Evolutionary conservation across 768 basidiomycete species (phyloP).

Genomic region (Floccularia luteovirens): DNA sequence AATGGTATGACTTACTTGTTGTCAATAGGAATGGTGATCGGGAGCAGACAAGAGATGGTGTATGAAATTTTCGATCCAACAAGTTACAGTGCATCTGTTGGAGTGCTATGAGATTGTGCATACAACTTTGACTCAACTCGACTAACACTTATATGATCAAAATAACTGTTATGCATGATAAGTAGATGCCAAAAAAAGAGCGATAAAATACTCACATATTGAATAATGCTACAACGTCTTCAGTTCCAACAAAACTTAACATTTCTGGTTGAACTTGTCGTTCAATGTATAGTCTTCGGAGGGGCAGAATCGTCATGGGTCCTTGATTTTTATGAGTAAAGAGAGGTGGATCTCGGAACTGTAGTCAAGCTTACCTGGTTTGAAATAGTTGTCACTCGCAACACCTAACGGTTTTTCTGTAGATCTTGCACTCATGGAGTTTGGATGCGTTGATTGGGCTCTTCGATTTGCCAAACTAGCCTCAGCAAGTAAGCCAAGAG

Average conservation of each 20-base stretch:
- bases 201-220: slow-evolving; percentile 56
- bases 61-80: slow-evolving; percentile 85
- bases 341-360: background rate
- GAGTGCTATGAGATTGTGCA: slow-evolving; percentile 5
- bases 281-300: slow-evolving; percentile 79
- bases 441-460: slow-evolving; percentile 38
- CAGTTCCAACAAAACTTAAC: slow-evolving; percentile 78
- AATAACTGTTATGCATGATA: slow-evolving; percentile 42
- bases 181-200: slow-evolving; percentile 6
- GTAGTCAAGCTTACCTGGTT: slow-evolving; percentile 53
- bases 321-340: slow-evolving; percentile 32
- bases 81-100: slow-evolving; percentile 71
- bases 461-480: slow-evolving; percentile 74
- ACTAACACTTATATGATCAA: slow-evolving; percentile 68
- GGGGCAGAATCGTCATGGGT: slow-evolving; percentile 82
- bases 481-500: slow-evolving; percentile 88
- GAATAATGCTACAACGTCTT: slow-evolving; percentile 89
- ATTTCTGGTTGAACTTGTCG: slow-evolving; percentile 91
- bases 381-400: slow-evolving; percentile 86
- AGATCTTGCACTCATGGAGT: slow-evolving; percentile 29
- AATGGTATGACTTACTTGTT: slow-evolving; percentile 52
- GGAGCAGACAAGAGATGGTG: slow-evolving; percentile 88
- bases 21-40: slow-evolving; percentile 94
- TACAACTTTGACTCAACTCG: background rate
- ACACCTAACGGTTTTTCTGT: slow-evolving; percentile 56